Base-by-base conservation (phyloP, 805 yeast genomes). In the Cyberlindnera maritima region DNA sequence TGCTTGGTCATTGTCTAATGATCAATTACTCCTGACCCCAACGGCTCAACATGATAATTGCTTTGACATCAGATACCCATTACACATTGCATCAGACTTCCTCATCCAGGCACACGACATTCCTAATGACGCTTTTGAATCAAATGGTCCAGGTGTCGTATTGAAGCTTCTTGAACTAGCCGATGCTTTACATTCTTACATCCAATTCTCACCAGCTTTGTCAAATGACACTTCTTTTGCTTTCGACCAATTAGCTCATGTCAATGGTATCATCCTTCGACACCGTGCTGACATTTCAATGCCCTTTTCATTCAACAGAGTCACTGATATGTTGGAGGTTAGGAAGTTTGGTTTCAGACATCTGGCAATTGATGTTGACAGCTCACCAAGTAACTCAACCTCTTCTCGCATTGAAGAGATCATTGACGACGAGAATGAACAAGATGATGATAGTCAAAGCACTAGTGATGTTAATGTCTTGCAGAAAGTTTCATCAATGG, bases 61-160 rank as follows among this genome's bases (percentile, higher is more conserved):
- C 29, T 52, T 58, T 36, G 49, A 50, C 25, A 14, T 46, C 18
- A 44, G 40, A 12, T 58, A 46, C 42, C 62, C 60, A 12, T 34
- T 58, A 33, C 48, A 49, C 17, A 56, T 58, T 18, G 53, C 59
- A 15, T 44, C 46, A 7, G 58, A 56, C 2, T 56, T 58, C 36
- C 33, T 58, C 19, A 21, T 17, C 3, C 42, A 50, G 10, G 49
- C 56, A 2, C 31, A 20, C 8, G 52, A 48, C 9, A 43, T 54
- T 2, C 55, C 62, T 14, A 43, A 41, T 18, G 55, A 49, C 29
- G 62, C 60, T 1, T 55, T 53, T 41, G 62, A 56, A 38, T 47
- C 56, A 1, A 58, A 58, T 40, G 62, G 62, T 3, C 58, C 55
- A 3, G 60, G 62, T 34, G 60, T 47, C 5, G 49, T 54, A 2